Evolutionary conservation across 2,329 filamentous ascomycete species (phyloP), one percentile per base, ranked within the genome.

Genomic region (Trichoderma atrobrunneum): DNA sequence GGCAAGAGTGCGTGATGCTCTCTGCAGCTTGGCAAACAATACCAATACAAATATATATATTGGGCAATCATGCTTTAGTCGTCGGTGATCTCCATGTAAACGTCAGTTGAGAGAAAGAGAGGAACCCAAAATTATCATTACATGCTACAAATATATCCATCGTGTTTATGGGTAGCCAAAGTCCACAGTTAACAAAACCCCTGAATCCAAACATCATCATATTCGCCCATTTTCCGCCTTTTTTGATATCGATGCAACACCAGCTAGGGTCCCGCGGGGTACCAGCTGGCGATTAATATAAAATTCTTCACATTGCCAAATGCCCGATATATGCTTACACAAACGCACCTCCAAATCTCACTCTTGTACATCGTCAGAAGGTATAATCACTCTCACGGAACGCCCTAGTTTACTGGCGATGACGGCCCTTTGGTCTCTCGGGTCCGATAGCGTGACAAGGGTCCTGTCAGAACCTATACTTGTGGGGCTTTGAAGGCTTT

Each of bases 401-500:
- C 26, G 71, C 10, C 64, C 57, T n/a, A 43, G 32, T 48, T 51
- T 72, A 11, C 51, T 28, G 26, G 48, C 34, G 26, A 54, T 43
- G 18, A 61, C 32, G 39, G 36, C 34, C 32, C 12, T 64, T 28
- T 57, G 57, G 21, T 72, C 71, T 54, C 64, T 63, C 3, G 64
- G 71, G 48, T 68, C 36, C 6, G 64, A 8, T 8, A 59, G 28
- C 14, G 34, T 18, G 8, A 69, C 30, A 1, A 63, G 28, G 12
- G 64, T 21, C 24, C 48, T 48, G 7, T 72, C 71, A 10, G 64
- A 69, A n/a, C 8, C 5, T n/a, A 61, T 48, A 7, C 24, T 63
- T 43, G 39, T 32, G 6, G 64, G 71, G 36, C 34, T 71, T n/a
- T 66, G 54, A 5, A 61, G 71, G 36, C 34, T 71, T n/a, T 66